phyloP scores from a whole-genome alignment of 306 rosid genomes.

The Pterocarpus santalinus region DNA sequence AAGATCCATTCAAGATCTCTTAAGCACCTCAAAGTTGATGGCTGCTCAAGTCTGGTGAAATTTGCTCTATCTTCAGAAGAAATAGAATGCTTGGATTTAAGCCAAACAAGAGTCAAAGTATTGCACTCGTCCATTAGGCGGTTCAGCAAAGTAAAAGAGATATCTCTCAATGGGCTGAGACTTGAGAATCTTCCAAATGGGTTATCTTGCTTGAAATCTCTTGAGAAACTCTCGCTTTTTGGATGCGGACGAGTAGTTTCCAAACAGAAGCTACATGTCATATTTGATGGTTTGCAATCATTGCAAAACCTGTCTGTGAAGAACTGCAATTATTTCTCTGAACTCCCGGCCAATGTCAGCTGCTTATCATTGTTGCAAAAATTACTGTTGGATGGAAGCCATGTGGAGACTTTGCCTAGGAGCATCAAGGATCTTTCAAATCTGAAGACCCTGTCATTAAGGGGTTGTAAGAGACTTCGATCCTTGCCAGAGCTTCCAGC shows the following conservation, averaged over 20 bases:
- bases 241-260: not conserved
- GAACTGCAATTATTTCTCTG: not conserved
- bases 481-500: not conserved
- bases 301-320: not conserved
- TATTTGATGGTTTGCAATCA: not conserved
- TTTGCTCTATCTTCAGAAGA: not conserved
- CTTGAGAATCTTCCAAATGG: not conserved
- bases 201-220: not conserved
- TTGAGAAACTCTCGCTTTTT: not conserved
- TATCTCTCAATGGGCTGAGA: not conserved
- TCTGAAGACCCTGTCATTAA: not conserved
- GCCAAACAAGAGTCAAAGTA: not conserved
- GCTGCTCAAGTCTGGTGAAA: not conserved
- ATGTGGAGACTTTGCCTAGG: not conserved
- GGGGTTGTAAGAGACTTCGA: not conserved
- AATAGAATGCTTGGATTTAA: not conserved
- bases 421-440: not conserved
- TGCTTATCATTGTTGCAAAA: not conserved
- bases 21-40: accelerated
- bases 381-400: not conserved
- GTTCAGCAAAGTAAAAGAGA: not conserved
- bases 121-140: slow-evolving; percentile 2
- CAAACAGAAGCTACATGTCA: not conserved
- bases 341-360: slow-evolving; percentile 9
- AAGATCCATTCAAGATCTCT: slow-evolving; percentile 1